Evolutionary conservation across 495 filamentous ascomycete genomes (phyloP), one percentile per base, ranked within the genome.

Genomic region (Margaritispora aquatica): DNA sequence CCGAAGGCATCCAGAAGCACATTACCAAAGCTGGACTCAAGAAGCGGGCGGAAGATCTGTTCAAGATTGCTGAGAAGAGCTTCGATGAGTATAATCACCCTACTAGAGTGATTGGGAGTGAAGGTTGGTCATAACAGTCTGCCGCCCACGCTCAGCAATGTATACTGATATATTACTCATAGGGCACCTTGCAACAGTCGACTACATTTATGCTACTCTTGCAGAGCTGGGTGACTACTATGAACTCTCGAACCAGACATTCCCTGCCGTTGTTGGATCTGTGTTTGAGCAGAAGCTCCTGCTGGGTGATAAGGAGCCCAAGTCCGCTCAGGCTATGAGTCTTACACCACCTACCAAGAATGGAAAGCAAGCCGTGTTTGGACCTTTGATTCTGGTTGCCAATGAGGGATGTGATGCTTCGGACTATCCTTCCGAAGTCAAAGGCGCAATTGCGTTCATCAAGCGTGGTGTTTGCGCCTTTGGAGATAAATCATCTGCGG

Each of bases 51-150:
- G 74, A 84, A 59, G 65, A 77, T 13, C 75, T 87, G 17, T 87
- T 76, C 66, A 64, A 75, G 46, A 75, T 85, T 58, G 83, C 84
- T 10, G 71, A 82, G 63, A 67, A 75, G 22, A 74, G 76, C 13
- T 67, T 77, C 47, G 69, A 77, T 13, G 79, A 84, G 52, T 85
- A 80, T 68, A 75, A 75, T 58, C 84, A 83, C 57, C 84, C 83
- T 2, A 87, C 84, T 2, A 74, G 84, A 54, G 84, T 87, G 19
- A 86, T 87, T 60, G 84, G 84, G 22, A 84, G 80, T 57, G 62
- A 74, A 59, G 84, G 84, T 81, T 74, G 52, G 71, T 65, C 57
- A 27, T 7, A 36, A 10, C 19, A 17, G 15, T 41, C 58, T 49
- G 19, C 29, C 36, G 38, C 48, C 47, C 36, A 21, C 34, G 55